These are phyloP conservation scores for Exophiala oligosperma DNA, from an alignment of 2,329 filamentous ascomycete genomes.

Conservation along the genomic window DNA sequence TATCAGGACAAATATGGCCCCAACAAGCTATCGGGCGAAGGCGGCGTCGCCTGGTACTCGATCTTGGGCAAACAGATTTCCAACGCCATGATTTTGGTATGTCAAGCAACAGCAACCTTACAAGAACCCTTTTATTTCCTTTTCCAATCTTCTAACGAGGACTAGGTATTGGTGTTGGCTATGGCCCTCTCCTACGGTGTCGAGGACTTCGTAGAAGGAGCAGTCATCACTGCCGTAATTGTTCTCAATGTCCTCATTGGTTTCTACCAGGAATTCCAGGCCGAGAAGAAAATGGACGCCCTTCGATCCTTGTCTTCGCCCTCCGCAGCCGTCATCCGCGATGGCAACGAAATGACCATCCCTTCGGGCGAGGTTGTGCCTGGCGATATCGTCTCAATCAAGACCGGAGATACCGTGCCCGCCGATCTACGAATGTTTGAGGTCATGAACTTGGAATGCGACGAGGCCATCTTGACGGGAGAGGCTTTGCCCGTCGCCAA, in stretches of 20 bases:
- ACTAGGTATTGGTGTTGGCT: constrained; percentile 62
- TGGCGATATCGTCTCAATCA: constrained; percentile 55
- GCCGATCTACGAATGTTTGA: constrained; percentile 58
- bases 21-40: constrained; percentile 51
- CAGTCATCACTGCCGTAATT: constrained; percentile 60
- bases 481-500: constrained; percentile 62
- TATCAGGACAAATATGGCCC: constrained; percentile 50
- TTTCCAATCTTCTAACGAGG: constrained; percentile 5
- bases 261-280: constrained; percentile 61
- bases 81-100: constrained; percentile 57
- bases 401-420: constrained; percentile 59
- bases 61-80: constrained; percentile 54
- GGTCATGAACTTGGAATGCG: constrained; percentile 71
- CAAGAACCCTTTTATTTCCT: too few relatives aligned
- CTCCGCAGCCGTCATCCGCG: constrained; percentile 56
- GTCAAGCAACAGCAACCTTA: constrained; percentile 10
- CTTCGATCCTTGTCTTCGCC: constrained; percentile 57
- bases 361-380: constrained; percentile 60
- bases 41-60: constrained; percentile 48
- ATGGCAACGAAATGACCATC: constrained; percentile 53
- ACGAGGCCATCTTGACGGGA: constrained; percentile 64
- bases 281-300: constrained; percentile 61
- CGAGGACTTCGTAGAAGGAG: constrained; percentile 58
- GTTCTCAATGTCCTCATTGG: constrained; percentile 58
- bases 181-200: constrained; percentile 64